Base-by-base conservation (phyloP, 1,284 basidiomycete genomes). In the Pseudozyma hubeiensis region DNA sequence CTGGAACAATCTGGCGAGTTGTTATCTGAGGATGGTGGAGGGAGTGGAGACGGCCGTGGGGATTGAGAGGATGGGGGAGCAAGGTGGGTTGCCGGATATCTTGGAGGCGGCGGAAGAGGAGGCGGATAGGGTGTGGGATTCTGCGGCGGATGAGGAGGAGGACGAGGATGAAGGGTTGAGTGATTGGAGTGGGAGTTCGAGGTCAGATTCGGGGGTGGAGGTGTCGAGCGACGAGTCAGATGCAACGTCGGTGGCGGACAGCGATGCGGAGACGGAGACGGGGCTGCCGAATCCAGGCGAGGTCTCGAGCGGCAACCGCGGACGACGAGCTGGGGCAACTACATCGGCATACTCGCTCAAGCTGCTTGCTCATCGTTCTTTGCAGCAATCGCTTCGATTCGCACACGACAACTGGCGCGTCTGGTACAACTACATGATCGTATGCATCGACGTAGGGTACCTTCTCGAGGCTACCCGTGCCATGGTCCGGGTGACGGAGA, bases 381-480 rank as follows among this genome's bases (percentile, higher is more conserved):
- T 99, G 43, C 91, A 92, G 76, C 91, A 93, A 74, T 94, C 95
- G 5, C 88, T 99, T 63, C 91, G 90, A 75, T 90, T 89, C 82
- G 89, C 89, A 53, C 92, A 93, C 84, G 91, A 94, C 54, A 95
- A 95, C 81, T 99, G 96, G 96, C 89, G 93, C 16, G 95, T 99
- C 90, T 99, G 97, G 97, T 88, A 89, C 75, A 99, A 99, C 86
- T 98, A 95, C 87, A 96, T 95, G 92, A 87, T 97, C 75, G 91
- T 99, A 39, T 89, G 93, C 7, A 88, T 97, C 85, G 94, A 98
- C 79, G 92, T 97, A 14, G 96, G 95, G 7, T 92, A 97, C 85
- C 88, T 97, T 46, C 87, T 90, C 8, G 96, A 99, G 83, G 92
- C 94, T 0, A 90, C 90, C 54, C 90, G 93, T 29, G 95, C 95